phyloP scores from a whole-genome alignment of 2,329 filamentous ascomycete genomes.

The Hortaea sp. region DNA sequence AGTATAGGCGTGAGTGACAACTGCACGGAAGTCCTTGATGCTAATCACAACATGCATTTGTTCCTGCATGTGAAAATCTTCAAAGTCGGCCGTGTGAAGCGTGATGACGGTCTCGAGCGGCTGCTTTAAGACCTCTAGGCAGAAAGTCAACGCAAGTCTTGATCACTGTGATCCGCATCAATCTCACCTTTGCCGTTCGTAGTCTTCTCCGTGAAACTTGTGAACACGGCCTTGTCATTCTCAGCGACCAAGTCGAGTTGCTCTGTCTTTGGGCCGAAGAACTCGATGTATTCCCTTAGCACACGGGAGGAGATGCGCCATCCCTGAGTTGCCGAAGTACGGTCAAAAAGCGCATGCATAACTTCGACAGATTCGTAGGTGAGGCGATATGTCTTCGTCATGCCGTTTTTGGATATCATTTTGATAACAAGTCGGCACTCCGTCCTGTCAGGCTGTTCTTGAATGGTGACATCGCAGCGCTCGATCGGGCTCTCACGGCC shows the following conservation, averaged over 20 bases:
- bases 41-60: conserved; percentile 70
- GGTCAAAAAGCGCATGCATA: conserved; percentile 66
- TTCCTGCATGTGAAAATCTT: conserved; percentile 62
- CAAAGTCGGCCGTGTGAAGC: conserved; percentile 66
- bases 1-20: conserved; percentile 64
- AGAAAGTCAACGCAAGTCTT: conserved; percentile 4
- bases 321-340: conserved; percentile 52
- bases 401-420: conserved; percentile 65
- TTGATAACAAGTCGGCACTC: conserved; percentile 66
- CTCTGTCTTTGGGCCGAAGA: conserved; percentile 71
- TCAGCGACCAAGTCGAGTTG: conserved; percentile 69
- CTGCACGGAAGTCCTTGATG: conserved; percentile 73
- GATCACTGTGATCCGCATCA: too few relatives aligned
- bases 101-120: conserved; percentile 71
- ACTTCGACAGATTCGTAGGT: conserved; percentile 66
- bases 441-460: conserved; percentile 56
- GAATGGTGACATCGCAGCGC: conserved; percentile 61
- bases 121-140: conserved; percentile 62
- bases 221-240: conserved; percentile 60
- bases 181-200: conserved; percentile 51
- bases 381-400: conserved; percentile 67
- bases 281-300: conserved; percentile 65
- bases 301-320: conserved; percentile 66
- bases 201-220: conserved; percentile 72
- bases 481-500: conserved; percentile 64